Conservation (phyloP, 1,139 yeast genomes). For the Suhomyces taliae region DNA sequence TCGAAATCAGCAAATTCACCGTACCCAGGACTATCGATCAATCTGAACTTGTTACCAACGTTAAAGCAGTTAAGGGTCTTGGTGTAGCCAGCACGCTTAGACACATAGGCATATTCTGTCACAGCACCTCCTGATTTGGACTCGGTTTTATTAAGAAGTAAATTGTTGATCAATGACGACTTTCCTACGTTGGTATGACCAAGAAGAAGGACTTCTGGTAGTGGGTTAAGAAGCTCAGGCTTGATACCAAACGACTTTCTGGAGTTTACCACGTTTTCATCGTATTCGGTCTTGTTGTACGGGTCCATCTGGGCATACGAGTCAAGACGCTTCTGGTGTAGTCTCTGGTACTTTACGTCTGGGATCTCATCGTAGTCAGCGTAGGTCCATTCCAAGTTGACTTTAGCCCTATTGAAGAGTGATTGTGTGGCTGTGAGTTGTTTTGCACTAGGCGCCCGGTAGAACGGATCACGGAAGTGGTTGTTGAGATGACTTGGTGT, state of each 20-base stretch:
- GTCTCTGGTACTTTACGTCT: slow-evolving; percentile 46
- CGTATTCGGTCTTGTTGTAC: slow-evolving; percentile 20
- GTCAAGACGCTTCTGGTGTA: slow-evolving; percentile 21
- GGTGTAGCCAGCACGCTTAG: slow-evolving; percentile 71
- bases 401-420: slow-evolving; percentile 47
- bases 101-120: slow-evolving; percentile 53
- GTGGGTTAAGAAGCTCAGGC: slow-evolving; percentile 27
- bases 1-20: slow-evolving; percentile 61
- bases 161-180: slow-evolving; percentile 66
- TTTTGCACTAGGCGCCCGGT: slow-evolving; percentile 14
- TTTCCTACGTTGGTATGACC: slow-evolving; percentile 89
- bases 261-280: slow-evolving; percentile 17
- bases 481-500: slow-evolving; percentile 28
- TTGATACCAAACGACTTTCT: slow-evolving; percentile 31
- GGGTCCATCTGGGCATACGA: slow-evolving; percentile 20
- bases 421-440: slow-evolving; percentile 18
- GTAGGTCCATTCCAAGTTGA: slow-evolving; percentile 60
- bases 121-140: slow-evolving; percentile 24
- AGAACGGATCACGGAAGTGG: slow-evolving; percentile 21
- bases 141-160: slow-evolving; percentile 35
- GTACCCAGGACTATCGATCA: slow-evolving; percentile 87
- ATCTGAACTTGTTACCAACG: slow-evolving; percentile 58
- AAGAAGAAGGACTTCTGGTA: slow-evolving; percentile 70
- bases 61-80: slow-evolving; percentile 74
- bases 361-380: slow-evolving; percentile 56